Conservation (phyloP, 2,329 filamentous ascomycete genomes). For the Calycina marina region DNA sequence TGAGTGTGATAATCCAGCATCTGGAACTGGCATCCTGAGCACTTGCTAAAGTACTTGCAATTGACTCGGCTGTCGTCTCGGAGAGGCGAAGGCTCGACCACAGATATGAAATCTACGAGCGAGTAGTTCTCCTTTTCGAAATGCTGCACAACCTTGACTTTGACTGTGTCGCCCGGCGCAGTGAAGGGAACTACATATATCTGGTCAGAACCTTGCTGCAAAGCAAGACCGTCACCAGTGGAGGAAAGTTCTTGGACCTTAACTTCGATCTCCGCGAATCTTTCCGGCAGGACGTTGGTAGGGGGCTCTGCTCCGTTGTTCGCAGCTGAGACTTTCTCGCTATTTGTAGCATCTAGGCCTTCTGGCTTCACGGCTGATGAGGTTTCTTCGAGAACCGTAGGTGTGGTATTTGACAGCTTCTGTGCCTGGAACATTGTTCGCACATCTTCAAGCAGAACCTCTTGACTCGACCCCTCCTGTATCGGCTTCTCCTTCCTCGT, state of each 20-base stretch:
- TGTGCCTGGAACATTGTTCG: conserved; percentile 32
- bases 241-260: conserved; percentile 75
- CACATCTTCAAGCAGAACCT: conserved; percentile 52
- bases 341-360: conserved; percentile 8
- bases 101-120: conserved; percentile 67
- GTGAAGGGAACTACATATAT: conserved; percentile 84
- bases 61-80: conserved; percentile 64
- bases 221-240: conserved; percentile 78
- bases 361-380: conserved; percentile 11
- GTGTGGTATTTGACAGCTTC: conserved; percentile 19
- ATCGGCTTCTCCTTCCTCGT: conserved; percentile 38
- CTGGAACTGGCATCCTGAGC: conserved; percentile 92
- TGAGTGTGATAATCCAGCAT: conserved; percentile 87
- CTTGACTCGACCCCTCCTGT: conserved; percentile 47
- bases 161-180: conserved; percentile 68
- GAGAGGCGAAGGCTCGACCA: conserved; percentile 56
- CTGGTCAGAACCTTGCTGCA: conserved; percentile 44
- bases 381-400: conserved; percentile 7
- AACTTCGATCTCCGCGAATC: conserved; percentile 64
- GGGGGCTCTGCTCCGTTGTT: conserved; percentile 16
- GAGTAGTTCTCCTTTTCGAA: conserved; percentile 51
- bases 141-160: conserved; percentile 67
- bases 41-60: conserved; percentile 77
- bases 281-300: conserved; percentile 38
- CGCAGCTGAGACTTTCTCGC: too few relatives aligned